A percentile compares a stretch with the other conserved stretches of the same genome.
Conservation (phyloP, 441 rosid genomes). For the Francoa sonchifolia region DNA sequence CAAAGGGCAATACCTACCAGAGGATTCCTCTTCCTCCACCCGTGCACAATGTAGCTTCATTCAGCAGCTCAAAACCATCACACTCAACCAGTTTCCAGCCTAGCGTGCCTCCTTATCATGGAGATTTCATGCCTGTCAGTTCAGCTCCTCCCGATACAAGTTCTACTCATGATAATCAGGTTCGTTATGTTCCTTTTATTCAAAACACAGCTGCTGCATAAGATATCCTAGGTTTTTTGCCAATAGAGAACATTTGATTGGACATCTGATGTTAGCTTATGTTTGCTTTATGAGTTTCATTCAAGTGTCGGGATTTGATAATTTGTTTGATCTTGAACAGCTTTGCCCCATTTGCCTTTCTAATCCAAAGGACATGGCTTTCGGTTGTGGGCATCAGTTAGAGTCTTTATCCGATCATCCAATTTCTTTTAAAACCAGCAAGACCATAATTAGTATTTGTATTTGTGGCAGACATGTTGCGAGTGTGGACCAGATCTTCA, state of each 20-base stretch:
- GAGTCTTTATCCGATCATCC: not conserved
- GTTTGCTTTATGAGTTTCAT: too few relatives aligned
- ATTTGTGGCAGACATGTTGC: constrained; percentile 44
- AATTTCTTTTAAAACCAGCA: too few relatives aligned
- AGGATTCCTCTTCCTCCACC: constrained; percentile 86
- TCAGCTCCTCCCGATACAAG: constrained; percentile 31
- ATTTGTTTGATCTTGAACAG: constrained; percentile 20
- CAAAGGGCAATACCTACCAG: constrained; percentile 34
- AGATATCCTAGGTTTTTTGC: too few relatives aligned
- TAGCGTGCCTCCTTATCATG: constrained; percentile 25
- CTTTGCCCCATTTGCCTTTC: constrained; percentile 55
- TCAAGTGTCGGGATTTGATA: not conserved
- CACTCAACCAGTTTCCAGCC: constrained; percentile 45
- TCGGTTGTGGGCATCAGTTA: constrained; percentile 74
- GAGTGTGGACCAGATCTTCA: constrained; percentile 51
- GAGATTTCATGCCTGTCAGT: constrained; percentile 26
- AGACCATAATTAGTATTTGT: not conserved
- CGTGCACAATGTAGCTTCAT: constrained; percentile 30
- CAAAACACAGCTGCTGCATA: not conserved
- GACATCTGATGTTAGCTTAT: too few relatives aligned
- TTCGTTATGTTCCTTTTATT: constrained; percentile 12
- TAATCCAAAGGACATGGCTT: constrained; percentile 49
- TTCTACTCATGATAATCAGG: constrained; percentile 52
- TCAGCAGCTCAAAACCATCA: constrained; percentile 27
- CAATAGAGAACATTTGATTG: too few relatives aligned